phyloP scores from a whole-genome alignment of 345 rosid species.

The rapeseed (Brassica napus) region DNA sequence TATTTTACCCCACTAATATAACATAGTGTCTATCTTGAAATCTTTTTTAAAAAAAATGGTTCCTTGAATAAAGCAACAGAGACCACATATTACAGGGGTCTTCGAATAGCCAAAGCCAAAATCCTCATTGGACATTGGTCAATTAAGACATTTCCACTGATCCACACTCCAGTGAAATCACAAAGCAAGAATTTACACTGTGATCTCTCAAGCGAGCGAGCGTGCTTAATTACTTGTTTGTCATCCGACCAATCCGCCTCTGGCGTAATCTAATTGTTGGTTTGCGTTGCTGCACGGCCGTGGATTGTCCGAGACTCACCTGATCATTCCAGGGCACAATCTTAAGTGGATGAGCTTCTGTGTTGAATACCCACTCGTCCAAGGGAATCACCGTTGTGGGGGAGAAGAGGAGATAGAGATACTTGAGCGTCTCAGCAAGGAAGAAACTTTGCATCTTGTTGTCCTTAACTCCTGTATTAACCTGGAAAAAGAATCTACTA shows the following conservation, averaged over 20 bases:
- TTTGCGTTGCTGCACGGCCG: constrained; percentile 5
- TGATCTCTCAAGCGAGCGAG: constrained; percentile 7
- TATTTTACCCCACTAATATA: constrained; percentile 2
- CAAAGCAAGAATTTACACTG: constrained; percentile 17
- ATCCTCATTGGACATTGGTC: background rate
- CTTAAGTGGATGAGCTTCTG: constrained; percentile 89
- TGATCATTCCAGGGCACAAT: constrained; percentile 51
- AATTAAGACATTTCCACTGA: constrained; percentile 5
- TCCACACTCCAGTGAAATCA: constrained; percentile 18
- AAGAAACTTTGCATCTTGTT: constrained; percentile 96
- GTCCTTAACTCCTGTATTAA: constrained; percentile 78
- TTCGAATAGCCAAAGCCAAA: constrained; percentile 3
- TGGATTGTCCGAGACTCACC: constrained; percentile 16
- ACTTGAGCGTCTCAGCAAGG: constrained; percentile 89
- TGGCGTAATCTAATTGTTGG: constrained; percentile 31
- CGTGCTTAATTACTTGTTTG: constrained; percentile 17
- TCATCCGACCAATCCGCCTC: constrained; percentile 36
- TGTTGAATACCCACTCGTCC: constrained; percentile 97
- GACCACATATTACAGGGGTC: constrained; percentile 22
- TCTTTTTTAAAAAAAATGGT: background rate
- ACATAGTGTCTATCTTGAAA: constrained; percentile 13
- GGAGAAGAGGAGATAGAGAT: constrained; percentile 85
- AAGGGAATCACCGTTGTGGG: constrained; percentile 75
- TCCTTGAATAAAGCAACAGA: constrained; percentile 11
- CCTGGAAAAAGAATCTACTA: constrained; percentile 48